A percentile compares a stretch with the other conserved stretches of the same genome.
phyloP scores from a whole-genome alignment of 73 alveolate genomes.

The Loxodes magnus region DNA sequence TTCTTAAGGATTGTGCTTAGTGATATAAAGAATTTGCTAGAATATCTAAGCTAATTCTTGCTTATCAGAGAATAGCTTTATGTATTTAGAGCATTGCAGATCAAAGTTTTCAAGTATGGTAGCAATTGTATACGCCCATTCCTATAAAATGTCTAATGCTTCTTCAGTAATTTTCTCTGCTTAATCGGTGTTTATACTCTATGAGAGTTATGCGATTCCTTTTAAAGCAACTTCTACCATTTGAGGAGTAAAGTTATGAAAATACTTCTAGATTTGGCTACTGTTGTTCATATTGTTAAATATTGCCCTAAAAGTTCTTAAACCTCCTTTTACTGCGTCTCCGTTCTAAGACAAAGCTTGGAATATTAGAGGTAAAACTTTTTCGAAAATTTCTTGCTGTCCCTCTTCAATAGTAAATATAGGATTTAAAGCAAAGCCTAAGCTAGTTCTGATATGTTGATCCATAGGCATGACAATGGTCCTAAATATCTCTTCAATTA shows the following conservation, averaged over 20 bases:
- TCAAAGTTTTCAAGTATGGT: constrained; percentile 7
- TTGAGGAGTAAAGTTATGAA: background rate
- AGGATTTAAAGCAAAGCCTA: constrained; percentile 7
- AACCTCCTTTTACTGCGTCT: constrained; percentile 1
- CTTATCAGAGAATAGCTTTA: background rate
- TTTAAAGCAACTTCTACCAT: background rate
- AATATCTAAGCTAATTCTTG: background rate
- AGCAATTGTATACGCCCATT: constrained; percentile 5
- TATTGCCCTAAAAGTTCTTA: constrained; percentile 4
- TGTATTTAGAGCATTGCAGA: background rate
- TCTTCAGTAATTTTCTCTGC: background rate
- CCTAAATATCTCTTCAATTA: too few species aligned
- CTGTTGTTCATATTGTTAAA: background rate
- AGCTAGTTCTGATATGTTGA: background rate
- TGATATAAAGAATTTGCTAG: too few species aligned
- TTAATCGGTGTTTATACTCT: background rate
- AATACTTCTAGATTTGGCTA: background rate
- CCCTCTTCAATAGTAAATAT: background rate
- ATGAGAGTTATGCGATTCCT: background rate
- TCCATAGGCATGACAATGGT: too few species aligned
- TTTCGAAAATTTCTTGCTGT: background rate
- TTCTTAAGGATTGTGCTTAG: background rate
- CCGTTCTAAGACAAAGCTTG: background rate
- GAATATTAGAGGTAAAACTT: background rate
- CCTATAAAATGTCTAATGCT: background rate